Evolutionary conservation across 345 rosid genomes (phyloP).

Genomic region (Citrus australasica): DNA sequence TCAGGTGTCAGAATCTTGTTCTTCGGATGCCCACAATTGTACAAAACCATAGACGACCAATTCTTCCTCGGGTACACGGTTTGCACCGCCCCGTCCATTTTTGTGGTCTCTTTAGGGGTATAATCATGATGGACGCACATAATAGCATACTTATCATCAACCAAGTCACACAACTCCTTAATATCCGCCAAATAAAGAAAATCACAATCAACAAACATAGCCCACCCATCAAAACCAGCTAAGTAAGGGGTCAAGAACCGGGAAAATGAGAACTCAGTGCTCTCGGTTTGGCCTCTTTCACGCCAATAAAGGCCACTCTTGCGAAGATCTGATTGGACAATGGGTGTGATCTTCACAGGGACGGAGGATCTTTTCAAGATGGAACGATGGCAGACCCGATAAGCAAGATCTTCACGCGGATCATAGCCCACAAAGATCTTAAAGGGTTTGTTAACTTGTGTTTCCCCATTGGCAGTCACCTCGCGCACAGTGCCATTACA

Average conservation of each 20-base stretch:
- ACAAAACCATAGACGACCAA: constrained; percentile 98
- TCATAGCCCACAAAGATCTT: constrained; percentile 94
- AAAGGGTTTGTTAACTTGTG: constrained; percentile 34
- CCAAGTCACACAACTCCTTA: constrained; percentile 66
- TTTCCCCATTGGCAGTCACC: constrained; percentile 17
- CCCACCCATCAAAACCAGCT: constrained; percentile 87
- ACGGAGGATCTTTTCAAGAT: constrained; percentile 70
- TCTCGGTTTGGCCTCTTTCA: constrained; percentile 72
- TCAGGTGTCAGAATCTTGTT: constrained; percentile 71
- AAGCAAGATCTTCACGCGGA: constrained; percentile 83
- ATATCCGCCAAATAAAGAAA: constrained; percentile 86
- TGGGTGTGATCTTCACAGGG: constrained; percentile 77
- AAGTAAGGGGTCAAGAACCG: constrained; percentile 88
- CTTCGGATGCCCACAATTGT: constrained; percentile 90
- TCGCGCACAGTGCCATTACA: constrained; percentile 26
- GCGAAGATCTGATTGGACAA: constrained; percentile 79
- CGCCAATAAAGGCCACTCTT: constrained; percentile 76
- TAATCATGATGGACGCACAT: constrained; percentile 99
- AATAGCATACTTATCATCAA: constrained; percentile 80
- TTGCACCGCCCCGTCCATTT: constrained; percentile 97
- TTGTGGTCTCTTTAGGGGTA: constrained; percentile 80
- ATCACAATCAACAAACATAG: constrained; percentile 95
- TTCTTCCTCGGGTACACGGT: constrained; percentile 96
- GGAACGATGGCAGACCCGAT: constrained; percentile 76
- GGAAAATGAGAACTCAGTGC: constrained; percentile 94